Percentiles rank a stretch among this genome's conserved stretches.
Evolutionary conservation across 139 green algal genomes (phyloP).

Genomic region (Tetraselmis chui): DNA sequence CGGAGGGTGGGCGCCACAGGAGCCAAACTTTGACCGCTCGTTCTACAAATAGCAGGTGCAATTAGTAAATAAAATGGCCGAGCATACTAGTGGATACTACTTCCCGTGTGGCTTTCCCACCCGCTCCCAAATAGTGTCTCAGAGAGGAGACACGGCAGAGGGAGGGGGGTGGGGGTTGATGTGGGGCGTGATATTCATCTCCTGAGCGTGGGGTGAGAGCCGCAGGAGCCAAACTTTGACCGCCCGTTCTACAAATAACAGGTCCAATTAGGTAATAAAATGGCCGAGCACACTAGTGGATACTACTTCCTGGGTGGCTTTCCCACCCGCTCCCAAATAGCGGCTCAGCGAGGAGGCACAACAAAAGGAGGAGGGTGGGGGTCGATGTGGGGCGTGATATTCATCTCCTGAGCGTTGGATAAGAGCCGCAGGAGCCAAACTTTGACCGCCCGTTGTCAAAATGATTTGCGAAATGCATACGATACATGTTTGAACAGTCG

Average conservation of each 20-base stretch:
- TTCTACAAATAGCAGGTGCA: not conserved
- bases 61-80: no score
- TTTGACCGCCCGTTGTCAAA: not conserved
- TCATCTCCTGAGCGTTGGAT: not conserved
- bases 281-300: no score
- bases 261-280: not conserved
- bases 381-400: not conserved
- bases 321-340: no score
- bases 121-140: no score
- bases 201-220: not conserved
- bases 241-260: not conserved
- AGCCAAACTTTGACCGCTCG: not conserved
- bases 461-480: no score
- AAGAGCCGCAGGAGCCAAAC: not conserved
- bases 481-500: not conserved
- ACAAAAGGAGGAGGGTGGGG: not conserved
- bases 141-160: no score
- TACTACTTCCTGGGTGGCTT: no score
- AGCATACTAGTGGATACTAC: no score
- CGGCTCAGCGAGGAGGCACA: no score
- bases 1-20: not conserved
- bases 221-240: not conserved
- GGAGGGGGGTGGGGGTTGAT: not conserved
- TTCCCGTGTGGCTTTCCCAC: no score
- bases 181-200: not conserved